phyloP scores from a whole-genome alignment of 805 yeast genomes.

The Barnettozyma sp. region DNA sequence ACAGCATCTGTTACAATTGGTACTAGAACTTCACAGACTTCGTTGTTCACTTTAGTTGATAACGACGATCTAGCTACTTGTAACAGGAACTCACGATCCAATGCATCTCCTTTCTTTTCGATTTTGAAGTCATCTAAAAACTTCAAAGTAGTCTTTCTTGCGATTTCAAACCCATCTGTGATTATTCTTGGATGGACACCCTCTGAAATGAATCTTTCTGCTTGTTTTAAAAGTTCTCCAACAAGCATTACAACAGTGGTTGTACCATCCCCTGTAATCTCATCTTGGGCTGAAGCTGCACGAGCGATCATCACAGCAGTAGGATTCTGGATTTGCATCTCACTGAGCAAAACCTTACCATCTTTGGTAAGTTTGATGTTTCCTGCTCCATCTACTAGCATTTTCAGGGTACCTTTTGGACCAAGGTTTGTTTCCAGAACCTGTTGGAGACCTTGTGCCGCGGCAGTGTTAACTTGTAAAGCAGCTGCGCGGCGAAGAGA shows the following conservation, averaged over 20 bases:
- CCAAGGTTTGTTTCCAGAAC: slow-evolving; percentile 90
- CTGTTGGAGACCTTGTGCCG: slow-evolving; percentile 94
- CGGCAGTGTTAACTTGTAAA: slow-evolving; percentile 86
- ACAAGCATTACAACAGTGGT: slow-evolving; percentile 91
- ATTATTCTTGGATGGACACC: slow-evolving; percentile 95
- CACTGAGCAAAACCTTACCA: slow-evolving; percentile 87
- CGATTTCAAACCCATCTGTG: slow-evolving; percentile 91
- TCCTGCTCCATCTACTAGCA: slow-evolving; percentile 96
- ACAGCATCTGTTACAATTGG: slow-evolving; percentile 98
- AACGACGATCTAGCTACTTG: slow-evolving; percentile 90
- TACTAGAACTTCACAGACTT: slow-evolving; percentile 71
- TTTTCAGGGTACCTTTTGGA: slow-evolving; percentile 94
- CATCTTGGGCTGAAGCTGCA: slow-evolving; percentile 98
- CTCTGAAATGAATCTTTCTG: slow-evolving; percentile 83
- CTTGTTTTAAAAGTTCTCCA: slow-evolving; percentile 91
- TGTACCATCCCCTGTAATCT: slow-evolving; percentile 98
- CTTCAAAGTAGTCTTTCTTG: slow-evolving; percentile 67
- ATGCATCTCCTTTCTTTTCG: slow-evolving; percentile 26
- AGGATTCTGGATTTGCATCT: slow-evolving; percentile 94
- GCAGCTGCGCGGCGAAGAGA: slow-evolving; percentile 95
- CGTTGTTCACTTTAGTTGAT: slow-evolving; percentile 75
- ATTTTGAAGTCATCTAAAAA: slow-evolving; percentile 63
- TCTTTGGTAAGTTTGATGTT: slow-evolving; percentile 93
- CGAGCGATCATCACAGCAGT: slow-evolving; percentile 90
- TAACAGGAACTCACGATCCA: slow-evolving; percentile 80